Conservation (phyloP, 2,329 filamentous ascomycete species). For the Chaetomium sp. region DNA sequence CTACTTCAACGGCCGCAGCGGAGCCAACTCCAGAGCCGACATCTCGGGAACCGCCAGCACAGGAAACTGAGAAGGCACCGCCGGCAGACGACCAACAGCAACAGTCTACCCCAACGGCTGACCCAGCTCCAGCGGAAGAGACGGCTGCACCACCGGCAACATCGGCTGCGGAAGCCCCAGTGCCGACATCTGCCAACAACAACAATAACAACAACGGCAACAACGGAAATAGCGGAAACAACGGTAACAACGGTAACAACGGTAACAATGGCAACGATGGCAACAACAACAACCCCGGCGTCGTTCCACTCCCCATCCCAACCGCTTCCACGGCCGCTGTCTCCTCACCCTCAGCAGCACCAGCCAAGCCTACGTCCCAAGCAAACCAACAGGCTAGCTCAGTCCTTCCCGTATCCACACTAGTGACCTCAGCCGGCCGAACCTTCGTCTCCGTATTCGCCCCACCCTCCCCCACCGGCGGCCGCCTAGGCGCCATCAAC, state of each 20-base stretch:
- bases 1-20: neutral
- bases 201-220: no score
- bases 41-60: neutral
- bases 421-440: constrained; percentile 5
- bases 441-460: constrained; percentile 19
- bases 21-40: neutral
- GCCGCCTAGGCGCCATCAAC: constrained; percentile 9
- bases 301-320: neutral
- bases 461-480: constrained; percentile 14
- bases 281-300: neutral
- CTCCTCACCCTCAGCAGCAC: neutral
- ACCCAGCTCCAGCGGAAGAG: neutral
- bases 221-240: no score
- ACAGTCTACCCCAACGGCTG: no score
- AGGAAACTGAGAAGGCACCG: neutral
- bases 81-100: neutral
- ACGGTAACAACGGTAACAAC: no score
- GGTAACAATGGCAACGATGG: no score
- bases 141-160: neutral
- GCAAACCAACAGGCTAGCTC: neutral
- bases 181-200: neutral
- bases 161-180: constrained; percentile 4
- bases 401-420: neutral
- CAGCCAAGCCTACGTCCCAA: neutral
- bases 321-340: neutral